phyloP scores from a whole-genome alignment of 495 filamentous ascomycete genomes.

The Penicillium atrosanguineum region DNA sequence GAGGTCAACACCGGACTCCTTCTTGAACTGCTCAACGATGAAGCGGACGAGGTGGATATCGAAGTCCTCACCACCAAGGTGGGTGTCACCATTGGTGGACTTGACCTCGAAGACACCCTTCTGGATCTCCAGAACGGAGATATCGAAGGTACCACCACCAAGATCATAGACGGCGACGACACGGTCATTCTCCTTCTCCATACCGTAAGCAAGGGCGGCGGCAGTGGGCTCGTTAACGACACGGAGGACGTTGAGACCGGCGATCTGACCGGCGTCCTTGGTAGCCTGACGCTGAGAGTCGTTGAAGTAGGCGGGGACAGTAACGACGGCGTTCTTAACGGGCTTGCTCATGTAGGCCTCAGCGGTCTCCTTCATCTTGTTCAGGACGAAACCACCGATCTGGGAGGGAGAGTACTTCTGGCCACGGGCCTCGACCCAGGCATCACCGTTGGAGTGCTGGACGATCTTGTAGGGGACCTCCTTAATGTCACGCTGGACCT shows the following conservation, averaged over 20 bases:
- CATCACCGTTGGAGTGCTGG: constrained; percentile 96
- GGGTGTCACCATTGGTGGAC: constrained; percentile 97
- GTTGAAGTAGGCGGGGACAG: constrained; percentile 97
- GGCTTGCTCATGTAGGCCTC: constrained; percentile 86
- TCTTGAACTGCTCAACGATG: constrained; percentile 95
- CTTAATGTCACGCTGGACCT: constrained; percentile 97
- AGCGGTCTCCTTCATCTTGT: constrained; percentile 99
- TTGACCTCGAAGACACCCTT: constrained; percentile 98
- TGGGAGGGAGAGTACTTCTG: constrained; percentile 98
- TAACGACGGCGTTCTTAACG: constrained; percentile 93
- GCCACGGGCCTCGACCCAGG: constrained; percentile 94
- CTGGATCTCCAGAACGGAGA: constrained; percentile 96
- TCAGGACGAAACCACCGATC: constrained; percentile 93
- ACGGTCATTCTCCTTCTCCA: constrained; percentile 89
- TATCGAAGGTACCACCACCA: constrained; percentile 98
- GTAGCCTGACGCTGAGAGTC: constrained; percentile 97
- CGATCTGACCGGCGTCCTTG: constrained; percentile 95
- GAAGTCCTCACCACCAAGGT: constrained; percentile 97
- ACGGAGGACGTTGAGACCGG: constrained; percentile 92
- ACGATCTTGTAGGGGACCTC: constrained; percentile 99
- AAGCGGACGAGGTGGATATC: constrained; percentile 95
- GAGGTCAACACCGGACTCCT: constrained; percentile 88
- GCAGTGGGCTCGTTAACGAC: constrained; percentile 97
- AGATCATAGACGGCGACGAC: constrained; percentile 97
- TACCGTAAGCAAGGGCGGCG: constrained; percentile 89